phyloP scores from a whole-genome alignment of 2,329 filamentous ascomycete species.

The Aspergillus unguis region DNA sequence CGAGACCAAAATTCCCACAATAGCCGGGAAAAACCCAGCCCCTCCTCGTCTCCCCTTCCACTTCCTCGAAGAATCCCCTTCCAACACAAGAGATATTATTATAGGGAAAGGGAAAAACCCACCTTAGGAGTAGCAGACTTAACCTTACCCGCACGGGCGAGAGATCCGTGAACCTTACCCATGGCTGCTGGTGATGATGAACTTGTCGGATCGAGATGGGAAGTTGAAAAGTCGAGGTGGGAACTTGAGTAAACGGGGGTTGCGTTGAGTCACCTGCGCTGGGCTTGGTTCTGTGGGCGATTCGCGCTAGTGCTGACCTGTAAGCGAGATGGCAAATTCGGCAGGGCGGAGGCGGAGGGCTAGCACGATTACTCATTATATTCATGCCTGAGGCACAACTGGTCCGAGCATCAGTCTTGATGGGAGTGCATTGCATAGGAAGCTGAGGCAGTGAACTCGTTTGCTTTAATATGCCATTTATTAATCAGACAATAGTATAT shows the following conservation, averaged over 20 bases:
- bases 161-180: conserved; percentile 90
- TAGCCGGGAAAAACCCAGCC: too few relatives aligned
- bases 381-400: conserved; percentile 18
- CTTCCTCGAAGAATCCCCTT: not conserved
- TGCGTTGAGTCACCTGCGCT: conserved; percentile 12
- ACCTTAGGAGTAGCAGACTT: conserved; percentile 24
- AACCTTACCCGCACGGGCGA: conserved; percentile 27
- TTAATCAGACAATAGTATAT: too few relatives aligned
- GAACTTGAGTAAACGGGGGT: conserved; percentile 6
- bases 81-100: not conserved
- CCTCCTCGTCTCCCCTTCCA: not conserved
- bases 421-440: too few relatives aligned
- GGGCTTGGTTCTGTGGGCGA: conserved; percentile 18
- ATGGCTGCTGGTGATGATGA: conserved; percentile 58
- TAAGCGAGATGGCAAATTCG: conserved; percentile 21
- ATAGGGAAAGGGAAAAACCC: not conserved
- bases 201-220: conserved; percentile 21
- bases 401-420: too few relatives aligned
- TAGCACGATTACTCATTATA: not conserved
- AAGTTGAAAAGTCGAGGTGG: conserved; percentile 15
- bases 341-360: not conserved
- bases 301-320: conserved; percentile 15
- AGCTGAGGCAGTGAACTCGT: too few relatives aligned
- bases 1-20: too few relatives aligned
- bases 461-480: too few relatives aligned